These are phyloP conservation scores for Plasmodium vivax DNA, from an alignment of 169 alveolate genomes.

Conservation along the genomic window DNA sequence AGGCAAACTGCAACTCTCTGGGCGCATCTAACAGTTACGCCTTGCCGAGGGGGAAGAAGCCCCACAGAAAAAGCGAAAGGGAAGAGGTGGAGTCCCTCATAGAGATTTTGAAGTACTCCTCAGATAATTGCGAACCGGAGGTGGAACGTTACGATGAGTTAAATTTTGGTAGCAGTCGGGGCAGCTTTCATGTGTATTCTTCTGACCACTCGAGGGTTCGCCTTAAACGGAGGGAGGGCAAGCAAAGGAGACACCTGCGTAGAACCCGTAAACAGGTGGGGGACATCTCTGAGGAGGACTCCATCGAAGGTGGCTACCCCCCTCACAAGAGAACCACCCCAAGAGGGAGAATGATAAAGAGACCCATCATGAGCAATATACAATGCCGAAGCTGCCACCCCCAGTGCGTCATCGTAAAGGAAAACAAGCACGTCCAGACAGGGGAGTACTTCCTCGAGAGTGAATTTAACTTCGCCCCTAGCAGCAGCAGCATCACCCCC, in stretches of 20 bases:
- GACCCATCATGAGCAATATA: not conserved
- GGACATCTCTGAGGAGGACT: not conserved
- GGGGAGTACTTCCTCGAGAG: not conserved
- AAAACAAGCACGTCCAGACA: slow-evolving; percentile 47
- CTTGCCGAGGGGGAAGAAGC: not conserved
- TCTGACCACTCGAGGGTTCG: not conserved
- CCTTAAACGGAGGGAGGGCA: not conserved
- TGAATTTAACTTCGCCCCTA: not conserved
- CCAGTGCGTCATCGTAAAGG: not conserved
- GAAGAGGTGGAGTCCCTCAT: slow-evolving; percentile 42
- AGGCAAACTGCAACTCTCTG: not conserved
- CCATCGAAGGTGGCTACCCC: not conserved
- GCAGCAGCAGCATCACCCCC: no score
- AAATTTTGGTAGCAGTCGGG: not conserved
- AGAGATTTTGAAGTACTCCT: slow-evolving; percentile 32
- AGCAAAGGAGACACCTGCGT: not conserved
- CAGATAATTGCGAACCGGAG: not conserved
- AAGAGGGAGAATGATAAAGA: not conserved
- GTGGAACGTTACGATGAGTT: not conserved
- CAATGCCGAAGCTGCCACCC: not conserved
- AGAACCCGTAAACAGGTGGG: not conserved
- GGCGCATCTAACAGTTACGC: not conserved
- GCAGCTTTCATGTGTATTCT: not conserved
- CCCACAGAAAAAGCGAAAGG: not conserved
- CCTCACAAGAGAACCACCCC: not conserved